Base-by-base conservation (phyloP, 495 filamentous ascomycete genomes). In the Alectoria sarmentosa region DNA sequence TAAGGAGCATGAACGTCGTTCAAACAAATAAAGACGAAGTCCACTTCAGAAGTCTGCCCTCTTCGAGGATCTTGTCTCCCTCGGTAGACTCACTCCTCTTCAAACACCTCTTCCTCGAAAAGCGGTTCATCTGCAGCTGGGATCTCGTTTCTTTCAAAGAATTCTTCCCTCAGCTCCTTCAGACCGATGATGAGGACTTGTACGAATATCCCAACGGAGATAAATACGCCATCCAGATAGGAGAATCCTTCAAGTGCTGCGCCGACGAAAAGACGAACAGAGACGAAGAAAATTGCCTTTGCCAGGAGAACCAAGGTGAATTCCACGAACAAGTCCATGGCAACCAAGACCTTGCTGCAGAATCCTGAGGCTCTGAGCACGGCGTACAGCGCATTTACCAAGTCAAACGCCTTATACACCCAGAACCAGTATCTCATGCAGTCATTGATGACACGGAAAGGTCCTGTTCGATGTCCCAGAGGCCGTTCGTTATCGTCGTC, bases 361-460 rank as follows among this genome's bases (percentile, higher is more conserved):
- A 38, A 52, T 15, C 60, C 60, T 21, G 42, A 38, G 32, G 42
- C 21, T 54, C n/a, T 62, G 13, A 37, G 14, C n/a, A 62, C 44
- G 30, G 21, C 13, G 4, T 19, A 5, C 34, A 62, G n/a, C 28
- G 60, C 19, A 6, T 19, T 36, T 36, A 49, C 1, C 34, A 37
- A 1, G 14, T 49, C 30, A 1, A 54, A 28, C 0, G 7, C 21
- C 17, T 39, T 17, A 7, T 62, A 39, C 4, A 62, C 28, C 1
- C 23, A 6, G n/a, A 0, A 21, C 41, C 32, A 23, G 3, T 19
- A 11, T 10, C 1, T 7, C 1, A 64, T 4, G 41, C 13, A 58
- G 11, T 36, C 7, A 13, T 10, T 11, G 30, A 65, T 38, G 21
- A 14, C n/a, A n/a, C 15, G 4, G 19, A 39, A 58, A 34, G 64